phyloP scores from a whole-genome alignment of 1,284 basidiomycete species.

The Somion occarium region DNA sequence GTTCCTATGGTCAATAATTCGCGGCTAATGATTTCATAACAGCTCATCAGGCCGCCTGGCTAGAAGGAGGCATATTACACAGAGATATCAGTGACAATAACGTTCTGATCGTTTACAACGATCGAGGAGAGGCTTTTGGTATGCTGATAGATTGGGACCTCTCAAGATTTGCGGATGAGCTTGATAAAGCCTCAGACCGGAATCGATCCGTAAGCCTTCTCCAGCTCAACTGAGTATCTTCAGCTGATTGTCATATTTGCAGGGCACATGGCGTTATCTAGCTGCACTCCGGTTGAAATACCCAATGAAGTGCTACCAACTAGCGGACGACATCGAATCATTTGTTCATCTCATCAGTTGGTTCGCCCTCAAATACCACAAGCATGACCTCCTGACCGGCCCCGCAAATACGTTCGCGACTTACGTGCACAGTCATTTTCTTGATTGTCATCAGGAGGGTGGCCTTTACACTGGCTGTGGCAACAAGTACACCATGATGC shows the following conservation, averaged over 20 bases:
- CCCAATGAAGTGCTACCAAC: conserved; percentile 1
- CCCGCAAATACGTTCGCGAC: too few species aligned
- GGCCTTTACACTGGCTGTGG: too few species aligned
- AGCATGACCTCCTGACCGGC: too few species aligned
- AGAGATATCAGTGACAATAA: conserved; percentile 6
- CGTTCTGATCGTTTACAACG: conserved; percentile 1
- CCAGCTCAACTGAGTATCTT: too few species aligned
- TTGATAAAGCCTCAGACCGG: not conserved
- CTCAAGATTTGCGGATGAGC: not conserved
- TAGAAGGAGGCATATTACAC: not conserved
- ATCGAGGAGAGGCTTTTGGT: not conserved
- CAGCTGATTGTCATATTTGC: too few species aligned
- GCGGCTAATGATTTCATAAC: too few species aligned
- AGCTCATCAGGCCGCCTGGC: not conserved
- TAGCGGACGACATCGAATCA: conserved; percentile 4
- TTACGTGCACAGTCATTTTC: too few species aligned
- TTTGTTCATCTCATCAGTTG: conserved; percentile 4
- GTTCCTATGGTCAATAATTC: too few species aligned
- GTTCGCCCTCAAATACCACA: not conserved
- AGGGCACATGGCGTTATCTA: conserved; percentile 4
- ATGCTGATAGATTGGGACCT: conserved; percentile 8
- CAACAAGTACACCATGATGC: too few species aligned
- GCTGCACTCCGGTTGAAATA: not conserved
- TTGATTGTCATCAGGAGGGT: too few species aligned
- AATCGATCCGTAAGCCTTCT: conserved; percentile 4